Percentiles rank a stretch among this genome's conserved stretches.
Evolutionary conservation across 805 yeast genomes (phyloP).

Genomic region (Zygoascus bituminiphila): DNA sequence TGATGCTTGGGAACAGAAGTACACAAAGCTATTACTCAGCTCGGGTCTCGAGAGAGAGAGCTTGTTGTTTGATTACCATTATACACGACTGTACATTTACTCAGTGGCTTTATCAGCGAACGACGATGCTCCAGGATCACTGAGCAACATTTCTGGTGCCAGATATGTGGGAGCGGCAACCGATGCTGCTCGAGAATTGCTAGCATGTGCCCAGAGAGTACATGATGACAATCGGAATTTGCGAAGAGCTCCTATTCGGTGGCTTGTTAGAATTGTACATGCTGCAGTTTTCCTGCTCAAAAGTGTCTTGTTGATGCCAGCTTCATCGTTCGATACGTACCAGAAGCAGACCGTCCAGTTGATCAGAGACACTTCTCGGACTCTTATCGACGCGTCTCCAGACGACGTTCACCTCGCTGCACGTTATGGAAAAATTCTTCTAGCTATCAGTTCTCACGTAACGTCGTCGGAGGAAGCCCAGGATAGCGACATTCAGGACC

Average conservation of each 20-base stretch:
- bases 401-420: conserved; percentile 82
- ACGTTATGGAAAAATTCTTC: conserved; percentile 44
- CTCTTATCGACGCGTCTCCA: conserved; percentile 74
- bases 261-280: conserved; percentile 79
- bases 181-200: conserved; percentile 71
- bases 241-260: conserved; percentile 81
- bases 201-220: conserved; percentile 62
- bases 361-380: conserved; percentile 64
- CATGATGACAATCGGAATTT: conserved; percentile 49
- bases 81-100: conserved; percentile 74
- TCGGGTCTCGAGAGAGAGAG: conserved; percentile 54
- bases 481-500: background rate
- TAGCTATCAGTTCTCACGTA: conserved; percentile 42
- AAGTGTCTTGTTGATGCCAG: conserved; percentile 40
- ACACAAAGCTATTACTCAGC: conserved; percentile 40
- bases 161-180: conserved; percentile 76
- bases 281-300: conserved; percentile 88
- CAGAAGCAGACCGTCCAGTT: conserved; percentile 53
- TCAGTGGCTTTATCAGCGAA: conserved; percentile 61
- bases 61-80: conserved; percentile 72
- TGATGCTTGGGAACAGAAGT: conserved; percentile 68
- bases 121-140: conserved; percentile 23
- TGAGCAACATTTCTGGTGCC: conserved; percentile 42
- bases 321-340: conserved; percentile 15
- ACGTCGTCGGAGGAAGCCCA: background rate